These are phyloP conservation scores for Candida sakaeoensis DNA, from an alignment of 805 yeast species.

Conservation along the genomic window DNA sequence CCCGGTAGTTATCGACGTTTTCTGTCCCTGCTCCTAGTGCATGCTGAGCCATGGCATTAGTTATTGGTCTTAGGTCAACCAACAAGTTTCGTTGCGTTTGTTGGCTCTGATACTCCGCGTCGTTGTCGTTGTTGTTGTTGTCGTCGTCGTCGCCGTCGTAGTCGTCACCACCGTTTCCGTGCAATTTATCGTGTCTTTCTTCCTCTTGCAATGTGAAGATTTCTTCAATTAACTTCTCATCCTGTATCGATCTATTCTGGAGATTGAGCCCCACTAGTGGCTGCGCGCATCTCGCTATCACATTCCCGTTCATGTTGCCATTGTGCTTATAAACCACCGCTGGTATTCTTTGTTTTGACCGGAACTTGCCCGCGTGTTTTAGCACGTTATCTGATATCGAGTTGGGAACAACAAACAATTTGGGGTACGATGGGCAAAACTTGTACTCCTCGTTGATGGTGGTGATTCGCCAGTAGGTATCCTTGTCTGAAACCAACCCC, in stretches of 20 bases:
- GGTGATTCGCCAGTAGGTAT: conserved; percentile 65
- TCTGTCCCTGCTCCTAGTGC: conserved; percentile 99
- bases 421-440: conserved; percentile 76
- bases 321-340: conserved; percentile 72
- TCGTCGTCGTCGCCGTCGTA: too few species aligned
- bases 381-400: conserved; percentile 77
- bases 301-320: conserved; percentile 53
- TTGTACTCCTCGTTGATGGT: conserved; percentile 59
- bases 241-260: conserved; percentile 85
- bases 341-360: conserved; percentile 86
- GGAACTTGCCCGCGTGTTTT: conserved; percentile 75
- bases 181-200: conserved; percentile 17
- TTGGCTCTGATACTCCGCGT: conserved; percentile 25
- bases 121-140: too few species aligned
- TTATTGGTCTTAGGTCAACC: conserved; percentile 87
- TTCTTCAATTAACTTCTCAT: conserved; percentile 76
- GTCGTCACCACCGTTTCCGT: neutral
- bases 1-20: conserved; percentile 78
- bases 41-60: conserved; percentile 94
- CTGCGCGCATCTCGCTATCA: conserved; percentile 87
- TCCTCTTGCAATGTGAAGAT: conserved; percentile 59
- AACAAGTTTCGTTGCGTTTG: conserved; percentile 53
- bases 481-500: conserved; percentile 41
- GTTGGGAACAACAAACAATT: conserved; percentile 63
- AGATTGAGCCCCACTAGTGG: conserved; percentile 84